phyloP scores from a whole-genome alignment of 129 eudicot species.

The Arctium lappa region DNA sequence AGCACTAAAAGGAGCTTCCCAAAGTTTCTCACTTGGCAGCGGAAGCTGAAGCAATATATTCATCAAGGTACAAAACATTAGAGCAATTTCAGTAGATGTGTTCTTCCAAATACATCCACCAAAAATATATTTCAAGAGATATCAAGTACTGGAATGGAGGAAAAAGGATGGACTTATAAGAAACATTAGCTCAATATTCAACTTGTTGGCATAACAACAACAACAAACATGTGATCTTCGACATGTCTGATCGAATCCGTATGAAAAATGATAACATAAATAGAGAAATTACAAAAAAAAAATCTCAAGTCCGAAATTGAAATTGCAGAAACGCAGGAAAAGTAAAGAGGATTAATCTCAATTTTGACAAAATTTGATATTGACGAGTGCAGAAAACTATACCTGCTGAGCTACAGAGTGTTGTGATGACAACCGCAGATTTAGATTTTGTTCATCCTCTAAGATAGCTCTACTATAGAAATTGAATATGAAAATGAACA shows the following conservation, averaged over 20 bases:
- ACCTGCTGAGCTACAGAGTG: slow-evolving; percentile 22
- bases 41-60: neutral
- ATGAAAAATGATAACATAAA: neutral
- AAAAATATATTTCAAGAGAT: neutral
- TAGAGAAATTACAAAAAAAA: neutral
- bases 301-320: neutral
- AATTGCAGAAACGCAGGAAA: neutral
- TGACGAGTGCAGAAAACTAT: neutral
- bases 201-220: too few species aligned
- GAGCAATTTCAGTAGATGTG: neutral
- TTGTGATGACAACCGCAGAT: slow-evolving; percentile 9
- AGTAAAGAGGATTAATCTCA: neutral
- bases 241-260: neutral
- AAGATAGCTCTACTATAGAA: slow-evolving; percentile 30
- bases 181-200: too few species aligned
- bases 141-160: neutral
- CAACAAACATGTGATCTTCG: too few species aligned
- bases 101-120: neutral
- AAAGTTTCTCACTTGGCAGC: slow-evolving; percentile 38
- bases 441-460: slow-evolving; percentile 18
- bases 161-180: neutral
- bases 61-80: neutral
- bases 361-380: neutral
- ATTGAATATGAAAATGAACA: slow-evolving; percentile 37
- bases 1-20: slow-evolving; percentile 50